These are phyloP conservation scores for Talaromyces amestolkiae DNA, from an alignment of 2,329 filamentous ascomycete genomes.

Conservation along the genomic window DNA sequence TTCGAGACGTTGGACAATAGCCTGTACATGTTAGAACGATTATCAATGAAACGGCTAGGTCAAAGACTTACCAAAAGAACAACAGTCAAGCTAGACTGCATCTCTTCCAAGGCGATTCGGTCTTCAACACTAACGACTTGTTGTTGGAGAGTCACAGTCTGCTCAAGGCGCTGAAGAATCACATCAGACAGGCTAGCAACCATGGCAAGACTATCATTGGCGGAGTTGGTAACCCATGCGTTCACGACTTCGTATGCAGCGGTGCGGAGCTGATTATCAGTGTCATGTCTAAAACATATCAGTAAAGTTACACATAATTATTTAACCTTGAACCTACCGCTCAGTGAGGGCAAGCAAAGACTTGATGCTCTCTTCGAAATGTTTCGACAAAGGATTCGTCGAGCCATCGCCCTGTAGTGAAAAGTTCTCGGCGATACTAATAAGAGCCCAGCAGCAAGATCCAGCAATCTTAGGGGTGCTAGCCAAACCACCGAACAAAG, in stretches of 20 bases:
- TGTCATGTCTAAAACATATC: conserved; percentile 54
- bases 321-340: conserved; percentile 45
- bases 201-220: conserved; percentile 76
- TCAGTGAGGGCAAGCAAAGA: conserved; percentile 84
- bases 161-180: conserved; percentile 84
- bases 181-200: conserved; percentile 82
- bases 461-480: conserved; percentile 95
- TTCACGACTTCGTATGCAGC: conserved; percentile 97
- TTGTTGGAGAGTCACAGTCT: conserved; percentile 81
- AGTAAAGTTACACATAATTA: conserved; percentile 8
- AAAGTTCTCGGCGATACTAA: conserved; percentile 97
- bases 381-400: conserved; percentile 78
- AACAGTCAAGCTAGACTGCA: conserved; percentile 92
- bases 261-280: conserved; percentile 85
- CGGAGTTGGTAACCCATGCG: conserved; percentile 87
- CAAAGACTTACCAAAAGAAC: conserved; percentile 64
- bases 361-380: conserved; percentile 89
- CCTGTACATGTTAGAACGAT: conserved; percentile 34
- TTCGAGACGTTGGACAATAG: conserved; percentile 87
- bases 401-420: conserved; percentile 78
- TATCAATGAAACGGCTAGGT: neutral
- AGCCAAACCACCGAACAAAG: conserved; percentile 84
- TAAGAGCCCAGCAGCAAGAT: conserved; percentile 97
- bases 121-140: conserved; percentile 98
- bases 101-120: conserved; percentile 91